phyloP scores from a whole-genome alignment of 805 yeast species.

The Cyberlindnera mycetangii region DNA sequence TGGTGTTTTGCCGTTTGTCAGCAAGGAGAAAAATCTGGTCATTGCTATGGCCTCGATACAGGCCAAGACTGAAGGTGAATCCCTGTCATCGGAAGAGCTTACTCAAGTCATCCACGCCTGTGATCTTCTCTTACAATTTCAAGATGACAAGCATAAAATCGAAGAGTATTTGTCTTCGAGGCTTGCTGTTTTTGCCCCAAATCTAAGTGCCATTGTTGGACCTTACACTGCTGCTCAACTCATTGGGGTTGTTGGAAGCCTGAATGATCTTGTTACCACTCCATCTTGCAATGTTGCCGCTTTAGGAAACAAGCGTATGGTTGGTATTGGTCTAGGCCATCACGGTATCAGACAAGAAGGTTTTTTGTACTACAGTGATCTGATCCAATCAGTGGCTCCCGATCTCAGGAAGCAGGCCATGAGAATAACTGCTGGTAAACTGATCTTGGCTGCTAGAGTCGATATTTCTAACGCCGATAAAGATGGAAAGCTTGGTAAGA shows the following conservation, averaged over 20 bases:
- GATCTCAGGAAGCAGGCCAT: conserved; percentile 65
- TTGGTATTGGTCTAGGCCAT: conserved; percentile 39
- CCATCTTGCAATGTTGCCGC: conserved; percentile 87
- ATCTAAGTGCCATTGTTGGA: conserved; percentile 69
- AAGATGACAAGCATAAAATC: conserved; percentile 41
- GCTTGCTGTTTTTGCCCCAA: conserved; percentile 70
- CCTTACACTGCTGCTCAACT: conserved; percentile 71
- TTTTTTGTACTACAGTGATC: conserved; percentile 55
- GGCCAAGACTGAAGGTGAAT: conserved; percentile 31
- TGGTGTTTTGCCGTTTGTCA: conserved; percentile 35
- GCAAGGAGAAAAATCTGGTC: conserved; percentile 67
- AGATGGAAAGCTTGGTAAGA: conserved; percentile 53
- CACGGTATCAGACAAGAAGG: conserved; percentile 63
- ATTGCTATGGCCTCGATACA: conserved; percentile 71
- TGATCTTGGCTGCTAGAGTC: conserved; percentile 77
- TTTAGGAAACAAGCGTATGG: conserved; percentile 54
- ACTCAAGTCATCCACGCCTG: conserved; percentile 42
- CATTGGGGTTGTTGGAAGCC: conserved; percentile 65
- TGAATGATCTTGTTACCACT: conserved; percentile 57
- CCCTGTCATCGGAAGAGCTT: conserved; percentile 34
- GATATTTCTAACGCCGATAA: conserved; percentile 50
- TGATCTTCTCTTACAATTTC: conserved; percentile 43
- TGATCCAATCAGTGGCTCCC: conserved; percentile 57
- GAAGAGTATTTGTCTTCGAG: conserved; percentile 54
- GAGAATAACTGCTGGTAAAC: conserved; percentile 75